Evolutionary conservation across 371 early-diverging fungal species (phyloP), one percentile per base, ranked within the genome.

Genomic region (Apophysomyces trapeziformis): DNA sequence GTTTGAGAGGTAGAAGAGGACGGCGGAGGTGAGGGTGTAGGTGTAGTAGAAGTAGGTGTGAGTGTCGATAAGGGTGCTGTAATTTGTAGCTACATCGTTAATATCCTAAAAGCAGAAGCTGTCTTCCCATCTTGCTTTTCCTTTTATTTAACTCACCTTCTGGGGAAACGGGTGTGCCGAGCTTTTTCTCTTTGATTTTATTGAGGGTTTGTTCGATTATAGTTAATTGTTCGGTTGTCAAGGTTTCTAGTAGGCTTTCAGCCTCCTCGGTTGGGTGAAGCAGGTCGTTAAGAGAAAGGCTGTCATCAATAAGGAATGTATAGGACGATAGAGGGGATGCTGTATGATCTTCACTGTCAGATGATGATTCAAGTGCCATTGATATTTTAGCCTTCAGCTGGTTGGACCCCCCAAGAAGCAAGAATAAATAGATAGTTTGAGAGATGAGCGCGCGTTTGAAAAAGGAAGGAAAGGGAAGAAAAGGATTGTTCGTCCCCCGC

Each of bases 221-320:
- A 61, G 47, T 70, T 56, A 79, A 60, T 67, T 79, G 77, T 54
- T 79, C 80, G 35, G 66, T 69, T 18, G 80, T 77, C 54, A 79
- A 60, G 2, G 68, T 64, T 54, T 74, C 75, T 64, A 79, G 36
- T 36, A 79, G 64, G 4, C 60, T 67, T 57, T 79, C 77, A 16
- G 80, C 75, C 35, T 62, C 64, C 50, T 75, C 75, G 38, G 74
- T 75, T 47, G 80, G 75, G 58, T 71, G 59, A 18, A 76, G 61
- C 21, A 79, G 73, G 61, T 79, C 80, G 38, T 72, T 67, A 11
- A 78, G 60, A 26, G 54, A 50, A 18, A 50, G 21, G 21, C 21
- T 21, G 54, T 50, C 54, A 50, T 50, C 21, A 50, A 21, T 21
- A 50, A 21, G 21, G 21, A 50, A 18, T 50, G 54, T 50, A 21